Percentiles rank a stretch among this genome's conserved stretches.
These are phyloP conservation scores for Moricandia arvensis DNA, from an alignment of 345 rosid genomes.

Conservation along the genomic window DNA sequence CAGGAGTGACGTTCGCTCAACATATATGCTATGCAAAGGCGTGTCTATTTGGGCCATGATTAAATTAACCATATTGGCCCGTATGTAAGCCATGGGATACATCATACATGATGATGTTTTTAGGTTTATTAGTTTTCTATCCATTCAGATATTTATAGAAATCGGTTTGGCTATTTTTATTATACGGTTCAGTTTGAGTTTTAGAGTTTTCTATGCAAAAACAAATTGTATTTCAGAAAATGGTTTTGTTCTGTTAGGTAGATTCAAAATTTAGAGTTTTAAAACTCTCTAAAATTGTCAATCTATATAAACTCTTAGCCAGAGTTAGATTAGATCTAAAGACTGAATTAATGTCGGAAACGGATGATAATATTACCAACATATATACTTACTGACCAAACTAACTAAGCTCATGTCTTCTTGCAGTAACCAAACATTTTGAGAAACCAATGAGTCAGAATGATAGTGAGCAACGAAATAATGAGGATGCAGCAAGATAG, in stretches of 20 bases:
- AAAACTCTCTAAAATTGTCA: neutral
- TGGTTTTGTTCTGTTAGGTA: neutral
- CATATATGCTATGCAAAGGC: no score
- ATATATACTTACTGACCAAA: neutral
- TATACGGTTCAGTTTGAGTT: no score
- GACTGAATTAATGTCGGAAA: neutral
- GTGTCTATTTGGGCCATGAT: no score
- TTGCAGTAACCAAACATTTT: constrained; percentile 4
- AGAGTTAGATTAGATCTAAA: constrained; percentile 3
- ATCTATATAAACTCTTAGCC: neutral
- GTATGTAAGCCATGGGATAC: no score
- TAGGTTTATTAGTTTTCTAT: no score
- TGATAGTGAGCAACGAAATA: constrained; percentile 5
- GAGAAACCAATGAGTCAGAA: constrained; percentile 32
- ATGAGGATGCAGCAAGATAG: constrained; percentile 32
- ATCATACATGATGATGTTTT: no score
- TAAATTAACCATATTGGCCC: no score
- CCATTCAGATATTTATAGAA: no score
- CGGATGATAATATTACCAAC: constrained; percentile 11
- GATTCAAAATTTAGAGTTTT: neutral
- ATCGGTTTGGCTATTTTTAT: no score
- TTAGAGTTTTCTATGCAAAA: neutral
- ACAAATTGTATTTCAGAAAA: neutral
- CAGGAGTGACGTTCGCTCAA: no score
- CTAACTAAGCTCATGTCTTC: neutral